Percentiles rank a stretch among this genome's conserved stretches.
These are phyloP conservation scores for Arabidopsis lyrata DNA, from an alignment of 441 rosid species.

Conservation along the genomic window DNA sequence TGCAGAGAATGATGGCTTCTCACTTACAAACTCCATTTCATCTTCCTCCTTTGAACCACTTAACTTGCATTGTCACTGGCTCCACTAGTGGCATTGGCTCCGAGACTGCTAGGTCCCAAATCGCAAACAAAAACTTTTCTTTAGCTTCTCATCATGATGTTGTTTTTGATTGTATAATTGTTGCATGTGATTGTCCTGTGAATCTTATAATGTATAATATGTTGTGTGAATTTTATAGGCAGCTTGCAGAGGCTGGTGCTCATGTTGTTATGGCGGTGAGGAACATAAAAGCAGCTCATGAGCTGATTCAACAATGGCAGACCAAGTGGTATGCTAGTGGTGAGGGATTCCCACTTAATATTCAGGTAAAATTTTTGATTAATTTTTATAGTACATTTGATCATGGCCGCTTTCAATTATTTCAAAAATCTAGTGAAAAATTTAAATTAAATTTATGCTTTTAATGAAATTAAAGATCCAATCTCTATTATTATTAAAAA, in stretches of 20 bases:
- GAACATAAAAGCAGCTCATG: slow-evolving; percentile 72
- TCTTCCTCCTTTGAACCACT: slow-evolving; percentile 70
- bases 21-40: slow-evolving; percentile 59
- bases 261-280: slow-evolving; percentile 97
- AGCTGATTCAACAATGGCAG: slow-evolving; percentile 83
- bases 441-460: neutral
- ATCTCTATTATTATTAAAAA: too few relatives aligned
- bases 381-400: neutral
- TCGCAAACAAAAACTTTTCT: neutral
- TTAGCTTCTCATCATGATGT: neutral
- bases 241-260: slow-evolving; percentile 94
- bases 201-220: neutral
- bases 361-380: slow-evolving; percentile 56
- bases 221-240: slow-evolving; percentile 49
- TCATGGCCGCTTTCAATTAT: neutral
- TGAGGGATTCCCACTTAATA: slow-evolving; percentile 72
- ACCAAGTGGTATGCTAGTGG: slow-evolving; percentile 61
- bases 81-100: slow-evolving; percentile 94
- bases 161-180: neutral
- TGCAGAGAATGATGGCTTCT: slow-evolving; percentile 84
- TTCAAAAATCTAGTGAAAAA: neutral
- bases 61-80: slow-evolving; percentile 88
- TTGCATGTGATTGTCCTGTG: neutral
- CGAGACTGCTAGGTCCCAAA: slow-evolving; percentile 69
- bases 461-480: too few relatives aligned